These are phyloP conservation scores for Amoeboaphelidium protococcarum DNA, from an alignment of 371 early-diverging fungal species.

Conservation along the genomic window DNA sequence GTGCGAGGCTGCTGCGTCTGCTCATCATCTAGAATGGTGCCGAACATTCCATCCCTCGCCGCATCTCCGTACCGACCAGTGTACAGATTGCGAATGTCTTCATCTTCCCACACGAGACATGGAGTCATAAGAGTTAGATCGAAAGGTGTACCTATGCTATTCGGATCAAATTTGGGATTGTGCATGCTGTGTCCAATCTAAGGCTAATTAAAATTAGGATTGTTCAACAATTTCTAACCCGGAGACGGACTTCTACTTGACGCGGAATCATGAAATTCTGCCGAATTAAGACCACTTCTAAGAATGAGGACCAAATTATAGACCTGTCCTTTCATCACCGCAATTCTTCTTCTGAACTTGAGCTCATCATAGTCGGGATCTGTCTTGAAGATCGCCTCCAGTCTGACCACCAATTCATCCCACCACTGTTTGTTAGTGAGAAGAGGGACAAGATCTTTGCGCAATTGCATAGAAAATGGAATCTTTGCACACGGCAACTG, in stretches of 20 bases:
- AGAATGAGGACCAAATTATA: not conserved
- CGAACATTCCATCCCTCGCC: not conserved
- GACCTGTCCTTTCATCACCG: slow-evolving; percentile 60
- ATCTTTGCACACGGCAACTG: slow-evolving; percentile 27
- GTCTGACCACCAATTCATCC: slow-evolving; percentile 32
- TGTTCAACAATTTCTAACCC: too few species aligned
- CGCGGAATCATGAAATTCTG: too few species aligned
- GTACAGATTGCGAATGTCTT: not conserved
- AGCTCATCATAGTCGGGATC: slow-evolving; percentile 44
- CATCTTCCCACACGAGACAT: not conserved
- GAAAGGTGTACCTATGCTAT: not conserved
- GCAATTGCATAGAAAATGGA: slow-evolving; percentile 39
- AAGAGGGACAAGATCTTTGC: slow-evolving; percentile 28
- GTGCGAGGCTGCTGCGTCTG: too few species aligned
- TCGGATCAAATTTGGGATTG: too few species aligned
- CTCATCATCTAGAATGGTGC: not conserved
- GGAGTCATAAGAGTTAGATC: not conserved
- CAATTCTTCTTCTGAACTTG: slow-evolving; percentile 54
- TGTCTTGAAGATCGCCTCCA: slow-evolving; percentile 30
- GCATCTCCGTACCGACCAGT: not conserved
- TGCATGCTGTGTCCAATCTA: too few species aligned
- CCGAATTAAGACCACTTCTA: not conserved
- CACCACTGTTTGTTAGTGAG: slow-evolving; percentile 51
- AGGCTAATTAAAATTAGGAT: too few species aligned
- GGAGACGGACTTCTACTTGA: too few species aligned